These are phyloP conservation scores for Terana coerulea DNA, from an alignment of 768 basidiomycete species.

Conservation along the genomic window DNA sequence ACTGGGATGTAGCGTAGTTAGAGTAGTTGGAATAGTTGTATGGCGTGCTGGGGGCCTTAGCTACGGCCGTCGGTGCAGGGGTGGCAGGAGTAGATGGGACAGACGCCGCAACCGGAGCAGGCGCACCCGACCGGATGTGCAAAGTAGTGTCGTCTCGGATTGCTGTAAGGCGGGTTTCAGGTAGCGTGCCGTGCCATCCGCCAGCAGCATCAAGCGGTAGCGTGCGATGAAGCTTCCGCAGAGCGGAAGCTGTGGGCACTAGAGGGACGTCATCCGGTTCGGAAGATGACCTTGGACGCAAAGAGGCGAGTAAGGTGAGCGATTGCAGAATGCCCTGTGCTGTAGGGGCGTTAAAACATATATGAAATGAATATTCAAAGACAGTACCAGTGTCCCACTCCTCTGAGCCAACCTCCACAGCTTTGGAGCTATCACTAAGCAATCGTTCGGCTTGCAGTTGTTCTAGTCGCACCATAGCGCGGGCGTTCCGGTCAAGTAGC, in stretches of 20 bases:
- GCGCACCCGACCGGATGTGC: slow-evolving; percentile 44
- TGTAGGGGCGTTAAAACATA: slow-evolving; percentile 31
- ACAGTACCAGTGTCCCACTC: slow-evolving; percentile 75
- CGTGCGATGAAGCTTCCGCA: slow-evolving; percentile 71
- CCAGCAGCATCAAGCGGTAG: slow-evolving; percentile 54
- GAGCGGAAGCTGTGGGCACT: slow-evolving; percentile 55
- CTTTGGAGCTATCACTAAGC: slow-evolving; percentile 38
- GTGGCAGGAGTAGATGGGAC: slow-evolving; percentile 25
- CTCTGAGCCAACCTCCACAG: slow-evolving; percentile 64
- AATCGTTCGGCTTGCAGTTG: slow-evolving; percentile 61
- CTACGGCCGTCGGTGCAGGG: slow-evolving; percentile 22
- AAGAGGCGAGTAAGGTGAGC: slow-evolving; percentile 59
- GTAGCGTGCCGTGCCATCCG: slow-evolving; percentile 77
- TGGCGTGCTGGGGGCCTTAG: slow-evolving; percentile 14
- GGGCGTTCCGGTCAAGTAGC: slow-evolving; percentile 60
- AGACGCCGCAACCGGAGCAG: slow-evolving; percentile 29
- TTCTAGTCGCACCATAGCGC: slow-evolving; percentile 59
- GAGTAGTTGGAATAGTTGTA: slow-evolving; percentile 25
- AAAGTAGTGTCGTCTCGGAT: slow-evolving; percentile 75
- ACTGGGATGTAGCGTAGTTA: slow-evolving; percentile 21
- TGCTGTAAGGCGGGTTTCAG: slow-evolving; percentile 50
- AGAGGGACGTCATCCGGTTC: slow-evolving; percentile 42
- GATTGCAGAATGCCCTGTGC: slow-evolving; percentile 74
- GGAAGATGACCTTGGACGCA: slow-evolving; percentile 59
- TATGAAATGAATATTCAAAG: too few species aligned